Conservation (phyloP, 805 yeast genomes). For the Candida broadrunensis region DNA sequence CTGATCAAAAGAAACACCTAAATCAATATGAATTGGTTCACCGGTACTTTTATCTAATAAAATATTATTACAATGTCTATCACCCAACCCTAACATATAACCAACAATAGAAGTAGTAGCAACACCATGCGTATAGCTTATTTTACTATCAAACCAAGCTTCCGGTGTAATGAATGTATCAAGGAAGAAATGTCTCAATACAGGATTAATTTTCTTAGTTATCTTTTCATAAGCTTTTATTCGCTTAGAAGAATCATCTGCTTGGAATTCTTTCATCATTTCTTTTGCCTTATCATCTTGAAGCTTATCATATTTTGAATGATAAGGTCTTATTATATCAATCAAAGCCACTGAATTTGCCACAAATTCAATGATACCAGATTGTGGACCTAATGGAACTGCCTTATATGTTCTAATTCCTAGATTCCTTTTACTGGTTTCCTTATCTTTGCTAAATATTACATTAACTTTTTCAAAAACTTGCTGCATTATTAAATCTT, state of each 20-base stretch:
- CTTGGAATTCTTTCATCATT: slow-evolving; percentile 58
- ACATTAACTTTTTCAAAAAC: slow-evolving; percentile 84
- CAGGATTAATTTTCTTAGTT: slow-evolving; percentile 55
- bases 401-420: slow-evolving; percentile 83
- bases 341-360: slow-evolving; percentile 67
- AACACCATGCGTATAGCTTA: slow-evolving; percentile 68
- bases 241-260: slow-evolving; percentile 41
- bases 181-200: slow-evolving; percentile 66
- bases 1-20: slow-evolving; percentile 96
- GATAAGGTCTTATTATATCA: slow-evolving; percentile 67
- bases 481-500: slow-evolving; percentile 97
- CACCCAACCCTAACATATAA: slow-evolving; percentile 87
- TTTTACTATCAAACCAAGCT: slow-evolving; percentile 68
- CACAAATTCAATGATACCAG: slow-evolving; percentile 91
- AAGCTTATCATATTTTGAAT: slow-evolving; percentile 40
- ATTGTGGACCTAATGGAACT: slow-evolving; percentile 80
- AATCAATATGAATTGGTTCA: slow-evolving; percentile 92
- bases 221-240: slow-evolving; percentile 47
- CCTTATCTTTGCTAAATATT: slow-evolving; percentile 54
- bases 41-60: slow-evolving; percentile 78
- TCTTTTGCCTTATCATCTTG: slow-evolving; percentile 57
- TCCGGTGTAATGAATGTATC: slow-evolving; percentile 64
- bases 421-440: slow-evolving; percentile 55
- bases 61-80: slow-evolving; percentile 89
- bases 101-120: slow-evolving; percentile 89